Percentiles rank a stretch among this genome's conserved stretches.
These are phyloP conservation scores for Penicillium rolfsii DNA, from an alignment of 2,329 filamentous ascomycete species.

Conservation along the genomic window DNA sequence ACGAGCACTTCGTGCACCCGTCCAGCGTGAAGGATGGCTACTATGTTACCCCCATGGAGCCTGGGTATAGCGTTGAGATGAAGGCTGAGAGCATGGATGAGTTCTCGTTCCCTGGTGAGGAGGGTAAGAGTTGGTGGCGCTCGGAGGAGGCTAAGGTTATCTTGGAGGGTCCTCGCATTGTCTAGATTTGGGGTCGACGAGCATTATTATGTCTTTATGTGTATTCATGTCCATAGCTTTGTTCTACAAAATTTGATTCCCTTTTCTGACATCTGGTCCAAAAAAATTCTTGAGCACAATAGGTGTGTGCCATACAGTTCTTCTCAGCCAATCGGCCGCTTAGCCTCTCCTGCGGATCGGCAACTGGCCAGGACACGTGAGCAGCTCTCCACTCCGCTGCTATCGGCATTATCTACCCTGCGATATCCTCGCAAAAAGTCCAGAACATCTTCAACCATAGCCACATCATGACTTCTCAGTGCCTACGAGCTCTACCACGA, in stretches of 20 bases:
- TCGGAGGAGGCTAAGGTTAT: slow-evolving; percentile 77
- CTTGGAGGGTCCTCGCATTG: slow-evolving; percentile 58
- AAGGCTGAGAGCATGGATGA: slow-evolving; percentile 82
- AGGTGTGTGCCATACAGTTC: not conserved
- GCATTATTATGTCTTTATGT: slow-evolving; percentile 18
- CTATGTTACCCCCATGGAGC: slow-evolving; percentile 80
- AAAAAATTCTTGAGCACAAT: no score
- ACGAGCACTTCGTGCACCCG: slow-evolving; percentile 89
- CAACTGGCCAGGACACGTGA: slow-evolving; percentile 2
- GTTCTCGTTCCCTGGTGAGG: slow-evolving; percentile 75
- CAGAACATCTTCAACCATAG: not conserved
- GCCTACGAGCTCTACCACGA: slow-evolving; percentile 23
- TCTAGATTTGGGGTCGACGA: slow-evolving; percentile 24
- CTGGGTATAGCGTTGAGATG: slow-evolving; percentile 94
- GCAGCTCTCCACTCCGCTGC: slow-evolving; percentile 7
- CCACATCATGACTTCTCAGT: slow-evolving; percentile 25
- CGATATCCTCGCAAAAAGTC: not conserved
- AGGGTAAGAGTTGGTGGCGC: slow-evolving; percentile 83
- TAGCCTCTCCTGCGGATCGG: not conserved
- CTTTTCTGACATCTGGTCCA: slow-evolving; percentile 1
- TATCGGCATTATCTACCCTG: slow-evolving; percentile 8
- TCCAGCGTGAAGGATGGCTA: slow-evolving; percentile 80
- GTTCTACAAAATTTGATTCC: slow-evolving; percentile 11
- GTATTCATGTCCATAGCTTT: slow-evolving; percentile 26
- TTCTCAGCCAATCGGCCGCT: not conserved